Percentiles rank a stretch among this genome's conserved stretches.
Evolutionary conservation across 208 protist species (phyloP).

Genomic region (Jaenimonas drosophilae): DNA sequence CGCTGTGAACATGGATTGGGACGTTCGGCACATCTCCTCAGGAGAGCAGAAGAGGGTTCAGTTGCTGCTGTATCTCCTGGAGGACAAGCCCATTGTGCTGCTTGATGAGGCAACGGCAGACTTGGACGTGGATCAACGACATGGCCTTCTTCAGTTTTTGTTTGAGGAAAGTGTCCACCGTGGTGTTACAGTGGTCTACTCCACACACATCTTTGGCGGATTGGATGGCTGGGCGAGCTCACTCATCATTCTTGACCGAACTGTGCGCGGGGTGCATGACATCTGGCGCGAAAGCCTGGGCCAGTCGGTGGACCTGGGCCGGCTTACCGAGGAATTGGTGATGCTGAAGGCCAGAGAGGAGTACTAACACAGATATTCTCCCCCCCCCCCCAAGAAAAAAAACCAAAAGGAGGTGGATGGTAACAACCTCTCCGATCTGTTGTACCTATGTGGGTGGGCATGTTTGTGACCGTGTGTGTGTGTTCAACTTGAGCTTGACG

Average conservation of each 20-base stretch:
- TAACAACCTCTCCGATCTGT: too few relatives aligned
- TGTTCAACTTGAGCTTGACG: too few relatives aligned
- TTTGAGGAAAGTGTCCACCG: constrained; percentile 64
- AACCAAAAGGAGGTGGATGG: not conserved
- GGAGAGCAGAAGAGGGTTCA: constrained; percentile 87
- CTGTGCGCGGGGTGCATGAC: constrained; percentile 20
- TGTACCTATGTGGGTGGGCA: too few relatives aligned
- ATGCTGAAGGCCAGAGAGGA: constrained; percentile 11
- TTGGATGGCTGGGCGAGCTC: constrained; percentile 73
- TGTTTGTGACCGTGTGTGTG: too few relatives aligned
- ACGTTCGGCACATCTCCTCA: constrained; percentile 68
- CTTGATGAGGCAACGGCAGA: constrained; percentile 89
- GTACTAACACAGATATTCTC: too few relatives aligned
- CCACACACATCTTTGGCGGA: constrained; percentile 91
- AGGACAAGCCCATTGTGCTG: constrained; percentile 59
- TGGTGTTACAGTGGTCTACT: constrained; percentile 83
- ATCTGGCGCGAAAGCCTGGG: constrained; percentile 9
- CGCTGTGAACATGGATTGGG: constrained; percentile 72
- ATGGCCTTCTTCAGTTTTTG: constrained; percentile 75
- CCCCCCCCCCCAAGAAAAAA: too few relatives aligned
- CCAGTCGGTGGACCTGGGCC: not conserved
- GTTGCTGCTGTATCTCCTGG: constrained; percentile 65
- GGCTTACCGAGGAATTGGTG: constrained; percentile 3
- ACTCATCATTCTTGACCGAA: constrained; percentile 68
- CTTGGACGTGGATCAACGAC: constrained; percentile 82